Evolutionary conservation across 495 filamentous ascomycete genomes (phyloP), one percentile per base, ranked within the genome.

Genomic region (Tuber calosporum): DNA sequence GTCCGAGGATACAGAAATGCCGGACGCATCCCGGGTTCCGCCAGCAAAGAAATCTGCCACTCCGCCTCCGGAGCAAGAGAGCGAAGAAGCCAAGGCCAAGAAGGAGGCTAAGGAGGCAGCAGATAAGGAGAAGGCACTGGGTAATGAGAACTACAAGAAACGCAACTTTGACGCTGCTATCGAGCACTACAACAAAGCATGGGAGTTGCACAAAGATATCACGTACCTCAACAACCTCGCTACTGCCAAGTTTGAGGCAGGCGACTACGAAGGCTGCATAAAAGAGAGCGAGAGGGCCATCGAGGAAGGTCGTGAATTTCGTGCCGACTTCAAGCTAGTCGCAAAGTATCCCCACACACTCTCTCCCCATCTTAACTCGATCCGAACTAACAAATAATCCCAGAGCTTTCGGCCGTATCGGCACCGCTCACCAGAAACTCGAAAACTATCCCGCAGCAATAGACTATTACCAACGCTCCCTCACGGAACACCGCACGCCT

Each of bases 91-190:
- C 0, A 82, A 89, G 73, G 91, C 90, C 41, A 91, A 92, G 85
- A 90, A 90, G 84, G 91, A 96, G 86, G 93, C 93, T 0, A 93
- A 97, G 85, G 93, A 90, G 81, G 92, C 92, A 45, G 95, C 93
- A 69, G 95, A 99, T 78, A 90, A 92, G 72, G 93, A 97, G 86
- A 99, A 98, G 87, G 91, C 89, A 72, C 86, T 97, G 68, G 95
- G 95, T 72, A 99, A 93, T 38, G 92, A 96, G 77, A 90, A 90
- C 81, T 99, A 99, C 86, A 99, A 98, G 89, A 97, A 97, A 88
- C 89, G 93, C 78, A 88, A 97, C 80, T 95, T 98, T 73, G 96
- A 97, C 78, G 88, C 89, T 79, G 95, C 95, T 66, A 96, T 98
- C 79, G 89, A 92, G 82, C 93, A 99, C 85, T 99, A 99, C 85